A percentile compares a stretch with the other conserved stretches of the same genome.
phyloP scores from a whole-genome alignment of 2,329 filamentous ascomycete species.

The Metarhizium guizhouense region DNA sequence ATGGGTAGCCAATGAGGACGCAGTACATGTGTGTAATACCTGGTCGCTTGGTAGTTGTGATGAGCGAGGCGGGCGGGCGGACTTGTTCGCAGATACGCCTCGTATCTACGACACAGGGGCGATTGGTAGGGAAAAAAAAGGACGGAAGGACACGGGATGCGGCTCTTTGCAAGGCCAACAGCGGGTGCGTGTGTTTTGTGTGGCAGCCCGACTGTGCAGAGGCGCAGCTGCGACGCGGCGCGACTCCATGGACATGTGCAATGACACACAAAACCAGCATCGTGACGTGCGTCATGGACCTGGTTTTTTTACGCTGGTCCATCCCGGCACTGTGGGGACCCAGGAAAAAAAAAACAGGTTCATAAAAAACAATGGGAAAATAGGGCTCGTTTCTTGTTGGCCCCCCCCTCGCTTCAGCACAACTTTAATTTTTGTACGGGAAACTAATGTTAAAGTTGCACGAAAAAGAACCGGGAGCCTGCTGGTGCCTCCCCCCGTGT shows the following conservation, averaged over 20 bases:
- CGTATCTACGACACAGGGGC: neutral
- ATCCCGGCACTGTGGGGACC: too few species aligned
- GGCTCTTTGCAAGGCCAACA: neutral
- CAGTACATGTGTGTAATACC: too few species aligned
- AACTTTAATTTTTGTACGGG: too few species aligned
- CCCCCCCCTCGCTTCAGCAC: too few species aligned
- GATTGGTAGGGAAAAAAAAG: neutral
- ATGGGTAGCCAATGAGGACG: too few species aligned
- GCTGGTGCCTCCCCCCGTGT: too few species aligned
- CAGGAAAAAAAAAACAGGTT: too few species aligned
- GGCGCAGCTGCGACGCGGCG: neutral
- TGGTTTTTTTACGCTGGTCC: too few species aligned
- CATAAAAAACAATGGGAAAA: too few species aligned
- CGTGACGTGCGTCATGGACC: conserved; percentile 3
- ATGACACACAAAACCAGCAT: conserved; percentile 3
- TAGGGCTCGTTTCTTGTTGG: too few species aligned
- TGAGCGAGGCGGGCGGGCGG: neutral
- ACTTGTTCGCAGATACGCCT: neutral
- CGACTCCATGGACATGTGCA: conserved; percentile 1
- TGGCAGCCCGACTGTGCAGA: neutral
- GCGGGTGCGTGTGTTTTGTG: neutral
- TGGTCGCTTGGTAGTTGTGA: too few species aligned
- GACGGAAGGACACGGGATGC: neutral
- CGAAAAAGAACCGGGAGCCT: conserved; percentile 18
- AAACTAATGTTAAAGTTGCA: neutral